A percentile compares a stretch with the other conserved stretches of the same genome.
Conservation (phyloP, 768 basidiomycete genomes). For the Cyclocybe cylindracea region DNA sequence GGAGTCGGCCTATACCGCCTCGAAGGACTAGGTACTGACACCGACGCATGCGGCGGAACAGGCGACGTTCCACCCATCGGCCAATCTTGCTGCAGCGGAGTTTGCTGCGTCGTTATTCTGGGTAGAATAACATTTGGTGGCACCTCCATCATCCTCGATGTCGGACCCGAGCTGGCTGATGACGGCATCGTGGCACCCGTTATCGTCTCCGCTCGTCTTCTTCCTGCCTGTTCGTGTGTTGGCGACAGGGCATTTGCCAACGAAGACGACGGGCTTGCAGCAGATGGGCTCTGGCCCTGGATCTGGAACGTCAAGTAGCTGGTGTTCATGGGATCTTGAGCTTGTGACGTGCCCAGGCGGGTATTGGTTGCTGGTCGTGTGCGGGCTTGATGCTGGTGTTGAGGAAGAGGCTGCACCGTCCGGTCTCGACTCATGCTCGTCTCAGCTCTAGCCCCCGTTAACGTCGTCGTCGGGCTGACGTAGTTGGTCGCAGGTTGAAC, state of each 20-base stretch:
- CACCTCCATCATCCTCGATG: background rate
- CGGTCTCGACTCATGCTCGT: constrained; percentile 20
- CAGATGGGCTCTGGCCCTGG: constrained; percentile 3
- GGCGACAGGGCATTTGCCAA: background rate
- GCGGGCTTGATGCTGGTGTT: background rate
- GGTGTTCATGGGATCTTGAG: constrained; percentile 16
- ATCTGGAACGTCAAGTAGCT: constrained; percentile 21
- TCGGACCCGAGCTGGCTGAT: background rate
- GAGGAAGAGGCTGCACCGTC: constrained; percentile 18
- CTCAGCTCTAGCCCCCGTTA: constrained; percentile 7
- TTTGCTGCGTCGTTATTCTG: background rate
- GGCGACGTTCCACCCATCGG: constrained; percentile 1
- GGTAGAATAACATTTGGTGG: background rate
- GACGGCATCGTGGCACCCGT: constrained; percentile 9
- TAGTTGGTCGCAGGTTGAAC: background rate
- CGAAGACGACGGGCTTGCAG: background rate
- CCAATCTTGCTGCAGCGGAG: background rate
- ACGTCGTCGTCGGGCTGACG: constrained; percentile 5
- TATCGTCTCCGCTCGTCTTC: constrained; percentile 20
- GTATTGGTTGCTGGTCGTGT: background rate
- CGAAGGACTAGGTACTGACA: constrained; percentile 2
- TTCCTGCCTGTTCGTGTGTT: constrained; percentile 3
- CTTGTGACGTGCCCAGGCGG: background rate
- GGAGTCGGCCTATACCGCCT: background rate
- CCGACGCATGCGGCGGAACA: background rate